These are phyloP conservation scores for Gigaspora rosea DNA, from an alignment of 192 early-diverging fungal species.

Conservation along the genomic window DNA sequence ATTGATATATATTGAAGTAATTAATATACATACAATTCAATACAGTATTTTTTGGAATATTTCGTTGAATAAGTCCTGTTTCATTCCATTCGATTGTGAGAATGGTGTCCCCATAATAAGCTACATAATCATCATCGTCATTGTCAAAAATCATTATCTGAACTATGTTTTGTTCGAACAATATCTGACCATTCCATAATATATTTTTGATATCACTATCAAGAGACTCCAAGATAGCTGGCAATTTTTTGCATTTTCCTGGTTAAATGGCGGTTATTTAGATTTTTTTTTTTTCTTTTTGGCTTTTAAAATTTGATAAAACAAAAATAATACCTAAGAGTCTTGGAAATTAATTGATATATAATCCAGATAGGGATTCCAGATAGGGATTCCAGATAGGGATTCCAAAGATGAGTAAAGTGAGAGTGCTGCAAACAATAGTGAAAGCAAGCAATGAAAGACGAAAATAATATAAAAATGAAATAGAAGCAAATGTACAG, in stretches of 20 bases:
- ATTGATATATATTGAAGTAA: background rate
- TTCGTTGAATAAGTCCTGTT: background rate
- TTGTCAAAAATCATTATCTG: background rate
- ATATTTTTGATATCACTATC: background rate
- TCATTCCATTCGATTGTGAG: slow-evolving; percentile 8
- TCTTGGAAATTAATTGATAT: background rate
- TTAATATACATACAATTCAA: background rate
- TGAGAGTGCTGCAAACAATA: no score
- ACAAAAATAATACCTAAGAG: background rate
- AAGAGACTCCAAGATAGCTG: background rate
- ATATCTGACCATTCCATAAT: background rate
- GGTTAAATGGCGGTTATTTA: background rate
- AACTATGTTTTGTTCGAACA: background rate
- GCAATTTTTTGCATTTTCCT: background rate
- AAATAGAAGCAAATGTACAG: no score
- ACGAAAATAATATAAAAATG: no score
- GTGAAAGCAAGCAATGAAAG: no score
- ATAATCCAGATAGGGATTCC: no score
- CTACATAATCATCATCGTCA: no score
- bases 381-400: no score
- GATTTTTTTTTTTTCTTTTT: background rate
- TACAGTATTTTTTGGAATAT: background rate
- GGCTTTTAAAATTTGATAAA: background rate
- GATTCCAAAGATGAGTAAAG: no score
- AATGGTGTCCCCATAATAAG: background rate